Evolutionary conservation across 306 rosid species (phyloP), one percentile per base, ranked within the genome.

Genomic region (Clitoria ternatea): DNA sequence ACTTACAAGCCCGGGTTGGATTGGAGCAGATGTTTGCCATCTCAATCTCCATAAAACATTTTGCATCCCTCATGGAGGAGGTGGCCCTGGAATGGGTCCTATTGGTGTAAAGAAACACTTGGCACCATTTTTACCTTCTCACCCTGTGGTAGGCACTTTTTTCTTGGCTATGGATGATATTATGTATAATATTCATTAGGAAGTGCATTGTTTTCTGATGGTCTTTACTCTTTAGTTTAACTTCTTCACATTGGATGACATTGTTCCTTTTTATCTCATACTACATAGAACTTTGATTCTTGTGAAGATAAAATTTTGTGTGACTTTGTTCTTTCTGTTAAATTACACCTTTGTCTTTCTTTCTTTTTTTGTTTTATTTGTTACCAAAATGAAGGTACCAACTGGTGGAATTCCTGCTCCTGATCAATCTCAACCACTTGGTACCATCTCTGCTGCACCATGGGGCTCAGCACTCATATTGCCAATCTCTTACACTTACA

Each of bases 71-170:
- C 99, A 95, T 57, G 99, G 99, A 82, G 99, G 99, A 65, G 99
- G 99, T 20, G 99, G 99, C 77, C 99, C 99, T 72, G 99, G 99
- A 49, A 95, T 95, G 99, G 99, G 99, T 81, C 99, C 99, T 45
- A 95, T 95, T 81, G 99, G 99, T 88, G 99, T 95, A 72, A 95
- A 95, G 93, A 82, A 92, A 62, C 99, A 95, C 90, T 84, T 95
- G 81, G 99, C 99, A 24, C 99, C 99, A 52, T 95, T 83, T 77
- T 86, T 95, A 83, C 99, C 99, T 24, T 95, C 99, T 4, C 99
- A 95, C 82, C 99, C 99, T 36, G 99, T 95, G 97, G 99, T 95
- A 75, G 72, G 36, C 20, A 54, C 63, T 17, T 50, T 56, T 61
- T 69, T 69, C 15, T 19, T 24, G 4, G 26, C 36, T 36, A 54